Conservation (phyloP, 352 stramenopile species). For the Pythium phragmiticola region DNA sequence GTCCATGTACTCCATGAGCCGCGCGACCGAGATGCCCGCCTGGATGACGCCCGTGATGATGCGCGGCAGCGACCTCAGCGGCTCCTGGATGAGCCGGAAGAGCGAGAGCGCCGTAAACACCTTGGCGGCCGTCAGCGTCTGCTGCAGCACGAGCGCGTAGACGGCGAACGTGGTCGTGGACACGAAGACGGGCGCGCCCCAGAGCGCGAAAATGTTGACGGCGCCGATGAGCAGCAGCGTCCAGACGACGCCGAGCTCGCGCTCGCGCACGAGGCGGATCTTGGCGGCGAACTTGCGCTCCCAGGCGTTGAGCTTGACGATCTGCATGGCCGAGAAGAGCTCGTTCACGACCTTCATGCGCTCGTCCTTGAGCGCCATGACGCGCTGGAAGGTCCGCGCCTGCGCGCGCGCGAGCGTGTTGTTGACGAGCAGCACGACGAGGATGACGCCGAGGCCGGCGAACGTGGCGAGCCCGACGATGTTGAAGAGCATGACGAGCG, state of each 20-base stretch:
- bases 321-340: constrained; percentile 70
- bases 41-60: constrained; percentile 72
- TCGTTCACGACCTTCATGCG: constrained; percentile 47
- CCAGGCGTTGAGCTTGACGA: constrained; percentile 94
- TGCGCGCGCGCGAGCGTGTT: constrained; percentile 37
- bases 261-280: constrained; percentile 25
- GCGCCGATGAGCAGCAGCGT: constrained; percentile 24
- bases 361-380: constrained; percentile 29
- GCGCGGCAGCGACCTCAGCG: constrained; percentile 37
- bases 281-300: constrained; percentile 62
- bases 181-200: constrained; percentile 45
- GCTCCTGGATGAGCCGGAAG: constrained; percentile 75
- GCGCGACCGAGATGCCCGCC: constrained; percentile 21
- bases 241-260: constrained; percentile 16
- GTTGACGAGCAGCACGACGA: constrained; percentile 39
- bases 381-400: constrained; percentile 26
- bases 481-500: constrained; percentile 38
- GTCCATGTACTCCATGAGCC: neutral
- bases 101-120: constrained; percentile 59
- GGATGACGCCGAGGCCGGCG: constrained; percentile 44
- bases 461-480: constrained; percentile 39
- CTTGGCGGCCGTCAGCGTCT: constrained; percentile 75
- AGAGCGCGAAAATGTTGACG: constrained; percentile 47
- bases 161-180: constrained; percentile 38
- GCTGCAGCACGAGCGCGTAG: constrained; percentile 50